Percentiles rank a stretch among this genome's conserved stretches.
phyloP scores from a whole-genome alignment of 352 stramenopile species.

The Thalassiosira mediterranea region DNA sequence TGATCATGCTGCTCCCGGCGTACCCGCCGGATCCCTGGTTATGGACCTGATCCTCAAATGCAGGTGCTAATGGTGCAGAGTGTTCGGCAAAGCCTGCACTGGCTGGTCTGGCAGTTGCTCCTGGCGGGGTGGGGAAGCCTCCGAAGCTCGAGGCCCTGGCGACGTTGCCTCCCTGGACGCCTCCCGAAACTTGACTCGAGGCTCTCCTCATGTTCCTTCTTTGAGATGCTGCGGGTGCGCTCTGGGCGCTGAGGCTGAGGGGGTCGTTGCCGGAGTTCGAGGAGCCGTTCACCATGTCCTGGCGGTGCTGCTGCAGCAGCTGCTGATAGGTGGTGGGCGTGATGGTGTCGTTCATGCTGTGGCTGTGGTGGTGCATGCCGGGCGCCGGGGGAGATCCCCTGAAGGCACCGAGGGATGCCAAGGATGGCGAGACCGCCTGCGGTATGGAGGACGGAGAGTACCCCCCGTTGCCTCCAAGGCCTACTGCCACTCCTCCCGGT shows the following conservation, averaged over 20 bases:
- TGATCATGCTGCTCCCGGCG: too few relatives aligned
- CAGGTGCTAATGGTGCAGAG: slow-evolving; percentile 1
- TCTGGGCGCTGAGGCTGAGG: not conserved
- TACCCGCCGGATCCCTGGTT: too few relatives aligned
- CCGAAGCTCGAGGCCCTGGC: slow-evolving; percentile 13
- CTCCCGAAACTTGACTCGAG: too few relatives aligned
- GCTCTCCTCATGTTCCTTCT: too few relatives aligned
- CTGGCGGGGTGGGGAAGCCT: slow-evolving; percentile 17
- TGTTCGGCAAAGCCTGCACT: not conserved
- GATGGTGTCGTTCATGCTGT: slow-evolving; percentile 12
- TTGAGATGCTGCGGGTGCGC: not conserved
- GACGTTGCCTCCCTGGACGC: slow-evolving; percentile 1
- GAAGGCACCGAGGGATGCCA: not conserved
- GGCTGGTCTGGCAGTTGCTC: not conserved
- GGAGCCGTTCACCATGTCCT: slow-evolving; percentile 15
- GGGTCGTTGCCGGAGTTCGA: too few relatives aligned
- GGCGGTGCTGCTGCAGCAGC: slow-evolving; percentile 8
- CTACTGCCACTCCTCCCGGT: not conserved
- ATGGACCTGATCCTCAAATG: not conserved
- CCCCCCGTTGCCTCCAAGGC: not conserved
- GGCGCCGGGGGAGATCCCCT: slow-evolving; percentile 4
- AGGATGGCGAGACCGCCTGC: slow-evolving; percentile 15
- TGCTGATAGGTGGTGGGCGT: slow-evolving; percentile 20
- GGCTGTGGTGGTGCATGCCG: not conserved
- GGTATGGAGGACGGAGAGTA: slow-evolving; percentile 31